Base-by-base conservation (phyloP, 1,284 basidiomycete genomes). In the Ceratobasidium theobromae region DNA sequence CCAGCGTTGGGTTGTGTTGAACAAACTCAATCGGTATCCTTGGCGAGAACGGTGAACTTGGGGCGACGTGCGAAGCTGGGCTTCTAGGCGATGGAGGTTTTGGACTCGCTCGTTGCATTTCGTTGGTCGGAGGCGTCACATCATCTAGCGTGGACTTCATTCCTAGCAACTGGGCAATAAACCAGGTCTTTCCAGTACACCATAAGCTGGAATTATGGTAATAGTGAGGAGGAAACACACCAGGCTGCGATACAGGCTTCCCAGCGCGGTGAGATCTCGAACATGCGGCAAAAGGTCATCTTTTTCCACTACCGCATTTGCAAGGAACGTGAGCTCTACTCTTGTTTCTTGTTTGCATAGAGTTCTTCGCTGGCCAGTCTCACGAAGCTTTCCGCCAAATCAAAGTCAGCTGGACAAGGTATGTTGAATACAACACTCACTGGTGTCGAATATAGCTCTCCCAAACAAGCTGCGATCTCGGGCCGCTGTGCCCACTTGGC, bases 401-500 rank as follows among this genome's bases (percentile, higher is more conserved):
- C 28, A 32, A 23, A 33, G 25, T 23, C 16, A 4, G 16, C 12
- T 43, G 9, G 23, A 52, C 8, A 27, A 25, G 9, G 30, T 23
- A 33, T 18, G 11, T 30, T 2, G 5, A 55, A 23, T 27, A n/a
- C 23, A 3, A 62, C 9, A 72, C 76, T 67, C 77, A 71, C 77
- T 27, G 72, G 58, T 48, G 71, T 68, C 72, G 75, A n/a, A 70
- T 78, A 72, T 85, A 70, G 38, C 38, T 58, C 67, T 28, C 52
- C 53, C 40, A 98, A 76, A 73, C 87, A 90, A 23, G 84, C 78
- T 32, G 82, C 84, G 27, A 98, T 75, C 69, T 98, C 95, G 2
- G 88, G 82, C 57, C 82, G 81, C 74, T 95, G 93, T 0, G 93
- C 89, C 93, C 92, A 96, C 58, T 86, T 84, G 1, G 92, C 91